Evolutionary conservation across 1,139 yeast genomes (phyloP), one percentile per base, ranked within the genome.

Genomic region (Hyphopichia wangnamkhiaoensis): DNA sequence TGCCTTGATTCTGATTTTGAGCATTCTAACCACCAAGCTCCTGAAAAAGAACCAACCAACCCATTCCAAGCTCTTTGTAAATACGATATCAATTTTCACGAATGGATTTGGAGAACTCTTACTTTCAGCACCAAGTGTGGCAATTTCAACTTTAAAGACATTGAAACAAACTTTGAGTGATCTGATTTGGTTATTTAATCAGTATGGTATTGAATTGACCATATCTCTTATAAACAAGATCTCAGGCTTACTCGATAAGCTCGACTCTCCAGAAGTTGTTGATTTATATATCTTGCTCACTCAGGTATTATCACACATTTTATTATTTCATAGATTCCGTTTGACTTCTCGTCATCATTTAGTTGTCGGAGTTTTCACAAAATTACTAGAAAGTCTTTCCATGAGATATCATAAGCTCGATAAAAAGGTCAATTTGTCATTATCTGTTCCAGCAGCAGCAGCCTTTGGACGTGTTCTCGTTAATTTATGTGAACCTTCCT

Each of bases 311-410:
- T 80, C 91, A 0, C 71, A 68, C 24, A 62, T 85, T 2, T 59
- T 90, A 10, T 64, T 87, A 19, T 76, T 77, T 54, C 94, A 89
- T 49, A 74, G 96, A 39, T 79, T 68, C 54, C 78, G 91, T 51
- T 63, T 89, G 24, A 68, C 82, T 0, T 80, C 84, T 24, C 79
- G 97, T 55, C 82, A 86, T 52, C 96, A 89, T 55, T 53, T 89
- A 31, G 49, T 89, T 2, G 65, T 79, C 14, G 56, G 69, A 4
- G 59, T 74, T 0, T 68, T 84, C 39, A 65, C 73, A 12, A 58
- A 75, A 1, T 62, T 83, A 35, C 58, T 89, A 52, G 71, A 64
- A 31, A 60, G 70, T 2, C 53, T 82, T 18, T 63, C 80, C 1
- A 55, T 55, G 19, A 56, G 55, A 33, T 39, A 47, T 3, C 23